These are phyloP conservation scores for Globisporangium spinosum DNA, from an alignment of 352 stramenopile genomes.

Conservation along the genomic window DNA sequence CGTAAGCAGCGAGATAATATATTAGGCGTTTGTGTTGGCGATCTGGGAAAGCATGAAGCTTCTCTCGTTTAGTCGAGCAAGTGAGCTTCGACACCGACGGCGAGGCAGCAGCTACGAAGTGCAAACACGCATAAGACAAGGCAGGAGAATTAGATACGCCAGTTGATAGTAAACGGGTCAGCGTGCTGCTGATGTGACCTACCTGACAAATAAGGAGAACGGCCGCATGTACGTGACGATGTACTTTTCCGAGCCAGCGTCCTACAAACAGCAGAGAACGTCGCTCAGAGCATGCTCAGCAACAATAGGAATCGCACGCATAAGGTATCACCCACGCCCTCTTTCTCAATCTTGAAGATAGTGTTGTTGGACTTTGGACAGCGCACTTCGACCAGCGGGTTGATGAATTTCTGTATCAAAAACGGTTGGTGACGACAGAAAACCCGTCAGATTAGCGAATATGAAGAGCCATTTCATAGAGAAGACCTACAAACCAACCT, in stretches of 20 bases:
- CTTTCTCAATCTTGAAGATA: slow-evolving; percentile 79
- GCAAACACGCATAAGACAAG: background rate
- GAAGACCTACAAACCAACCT: slow-evolving; percentile 22
- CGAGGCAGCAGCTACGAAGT: slow-evolving; percentile 57
- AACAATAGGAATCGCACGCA: no score
- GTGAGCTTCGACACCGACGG: slow-evolving; percentile 60
- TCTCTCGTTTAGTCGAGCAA: slow-evolving; percentile 29
- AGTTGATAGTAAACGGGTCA: no score
- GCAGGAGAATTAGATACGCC: background rate
- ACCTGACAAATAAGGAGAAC: slow-evolving; percentile 81
- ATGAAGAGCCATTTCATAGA: background rate
- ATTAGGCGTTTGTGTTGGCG: background rate
- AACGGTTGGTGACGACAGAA: background rate
- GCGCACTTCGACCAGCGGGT: slow-evolving; percentile 65
- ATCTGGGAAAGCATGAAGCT: background rate
- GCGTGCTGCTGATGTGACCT: background rate
- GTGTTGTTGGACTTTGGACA: slow-evolving; percentile 65
- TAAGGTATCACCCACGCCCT: slow-evolving; percentile 39
- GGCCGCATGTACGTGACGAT: slow-evolving; percentile 73
- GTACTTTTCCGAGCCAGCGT: slow-evolving; percentile 65
- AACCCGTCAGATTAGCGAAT: background rate
- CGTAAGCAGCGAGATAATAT: background rate
- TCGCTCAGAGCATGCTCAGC: background rate
- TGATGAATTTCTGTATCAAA: slow-evolving; percentile 73
- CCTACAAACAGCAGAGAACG: slow-evolving; percentile 24